Evolutionary conservation across 768 basidiomycete species (phyloP).

Genomic region (Phylloporus sp.): DNA sequence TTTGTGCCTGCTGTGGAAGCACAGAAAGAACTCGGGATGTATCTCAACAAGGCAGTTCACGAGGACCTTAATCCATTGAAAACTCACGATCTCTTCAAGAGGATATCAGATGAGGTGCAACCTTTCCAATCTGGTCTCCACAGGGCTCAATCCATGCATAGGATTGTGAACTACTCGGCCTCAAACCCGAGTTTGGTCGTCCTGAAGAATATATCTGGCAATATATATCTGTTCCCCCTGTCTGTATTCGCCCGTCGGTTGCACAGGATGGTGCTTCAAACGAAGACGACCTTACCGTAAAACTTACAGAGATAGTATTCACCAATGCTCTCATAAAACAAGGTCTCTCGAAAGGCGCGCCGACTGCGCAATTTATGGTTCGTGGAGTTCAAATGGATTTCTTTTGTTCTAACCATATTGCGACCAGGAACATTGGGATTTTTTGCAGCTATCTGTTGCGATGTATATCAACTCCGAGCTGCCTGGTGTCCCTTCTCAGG

Average conservation of each 20-base stretch:
- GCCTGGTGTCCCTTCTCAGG: slow-evolving; percentile 85
- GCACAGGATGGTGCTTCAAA: slow-evolving; percentile 97
- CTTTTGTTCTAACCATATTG: slow-evolving; percentile 1
- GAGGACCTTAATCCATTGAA: slow-evolving; percentile 96
- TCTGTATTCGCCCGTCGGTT: slow-evolving; percentile 95
- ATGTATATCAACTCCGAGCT: slow-evolving; percentile 98
- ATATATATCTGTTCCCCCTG: slow-evolving; percentile 96
- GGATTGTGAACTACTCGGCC: slow-evolving; percentile 93
- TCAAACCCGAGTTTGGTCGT: slow-evolving; percentile 83
- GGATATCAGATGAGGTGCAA: slow-evolving; percentile 85
- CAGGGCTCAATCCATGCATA: slow-evolving; percentile 28
- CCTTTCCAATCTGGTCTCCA: background rate
- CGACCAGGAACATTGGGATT: slow-evolving; percentile 94
- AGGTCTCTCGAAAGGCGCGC: slow-evolving; percentile 82
- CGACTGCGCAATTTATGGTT: slow-evolving; percentile 88
- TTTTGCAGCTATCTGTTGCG: slow-evolving; percentile 89
- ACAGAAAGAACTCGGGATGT: slow-evolving; percentile 81
- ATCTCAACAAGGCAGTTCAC: slow-evolving; percentile 81
- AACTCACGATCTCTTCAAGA: slow-evolving; percentile 85
- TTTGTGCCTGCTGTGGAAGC: slow-evolving; percentile 81
- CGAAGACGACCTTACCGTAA: slow-evolving; percentile 97
- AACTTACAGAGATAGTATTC: slow-evolving; percentile 94
- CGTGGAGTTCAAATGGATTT: background rate
- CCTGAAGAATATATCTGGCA: slow-evolving; percentile 99
- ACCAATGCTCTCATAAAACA: slow-evolving; percentile 91